A percentile compares a stretch with the other conserved stretches of the same genome.
phyloP scores from a whole-genome alignment of 2,329 filamentous ascomycete species.

The Uncinocarpus reesii region DNA sequence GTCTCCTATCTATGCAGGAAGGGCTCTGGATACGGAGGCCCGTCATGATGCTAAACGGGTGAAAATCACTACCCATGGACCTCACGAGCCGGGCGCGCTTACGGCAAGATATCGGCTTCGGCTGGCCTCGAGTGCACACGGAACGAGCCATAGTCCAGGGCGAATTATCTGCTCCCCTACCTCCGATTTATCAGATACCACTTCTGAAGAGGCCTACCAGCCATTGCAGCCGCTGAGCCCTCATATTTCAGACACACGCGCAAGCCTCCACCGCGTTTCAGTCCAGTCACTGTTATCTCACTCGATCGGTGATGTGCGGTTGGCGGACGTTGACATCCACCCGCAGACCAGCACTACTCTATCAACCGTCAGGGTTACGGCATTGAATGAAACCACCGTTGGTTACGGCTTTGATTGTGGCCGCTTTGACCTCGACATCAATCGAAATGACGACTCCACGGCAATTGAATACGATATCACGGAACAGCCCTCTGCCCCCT shows the following conservation, averaged over 20 bases:
- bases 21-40: neutral
- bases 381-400: conserved; percentile 25
- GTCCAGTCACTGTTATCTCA: conserved; percentile 55
- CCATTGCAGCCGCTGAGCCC: neutral
- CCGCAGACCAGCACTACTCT: neutral
- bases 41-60: conserved; percentile 9
- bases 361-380: neutral
- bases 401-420: conserved; percentile 63
- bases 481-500: conserved; percentile 3
- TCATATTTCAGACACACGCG: conserved; percentile 17
- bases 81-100: neutral
- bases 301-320: conserved; percentile 21
- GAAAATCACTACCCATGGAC: neutral
- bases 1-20: neutral
- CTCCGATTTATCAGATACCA: conserved; percentile 5
- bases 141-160: neutral
- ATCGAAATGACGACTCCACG: conserved; percentile 57
- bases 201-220: conserved; percentile 7
- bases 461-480: conserved; percentile 42
- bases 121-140: neutral
- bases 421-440: conserved; percentile 57
- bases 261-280: conserved; percentile 47
- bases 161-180: conserved; percentile 2
- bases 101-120: neutral
- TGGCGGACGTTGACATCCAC: neutral